Percentiles rank a stretch among this genome's conserved stretches.
Conservation (phyloP, 805 yeast species). For the Nakazawaea wyomingensis region DNA sequence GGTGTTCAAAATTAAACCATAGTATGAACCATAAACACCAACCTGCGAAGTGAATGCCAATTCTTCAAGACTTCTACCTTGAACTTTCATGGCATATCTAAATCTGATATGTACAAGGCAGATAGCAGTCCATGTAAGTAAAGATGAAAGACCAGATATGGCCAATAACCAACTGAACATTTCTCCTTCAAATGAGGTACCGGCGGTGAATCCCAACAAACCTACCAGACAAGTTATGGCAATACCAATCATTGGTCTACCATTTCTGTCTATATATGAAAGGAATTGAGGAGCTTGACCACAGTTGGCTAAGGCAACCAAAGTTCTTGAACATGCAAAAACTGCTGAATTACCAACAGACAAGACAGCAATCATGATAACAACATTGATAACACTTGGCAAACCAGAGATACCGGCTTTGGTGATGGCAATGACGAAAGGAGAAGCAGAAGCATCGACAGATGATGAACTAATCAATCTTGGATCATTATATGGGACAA, state of each 20-base stretch:
- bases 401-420: slow-evolving; percentile 58
- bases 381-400: slow-evolving; percentile 72
- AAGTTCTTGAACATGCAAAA: slow-evolving; percentile 67
- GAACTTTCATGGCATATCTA: slow-evolving; percentile 58
- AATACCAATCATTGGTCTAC: slow-evolving; percentile 75
- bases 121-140: slow-evolving; percentile 76
- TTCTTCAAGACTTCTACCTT: slow-evolving; percentile 68
- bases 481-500: slow-evolving; percentile 53
- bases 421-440: slow-evolving; percentile 68
- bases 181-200: slow-evolving; percentile 47
- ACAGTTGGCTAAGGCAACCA: slow-evolving; percentile 64
- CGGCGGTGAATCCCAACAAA: slow-evolving; percentile 57
- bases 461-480: slow-evolving; percentile 45
- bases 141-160: slow-evolving; percentile 71
- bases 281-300: slow-evolving; percentile 60
- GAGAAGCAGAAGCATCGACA: slow-evolving; percentile 58
- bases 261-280: slow-evolving; percentile 68
- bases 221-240: slow-evolving; percentile 48
- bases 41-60: slow-evolving; percentile 60
- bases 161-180: slow-evolving; percentile 76
- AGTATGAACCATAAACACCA: slow-evolving; percentile 64
- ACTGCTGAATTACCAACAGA: slow-evolving; percentile 77
- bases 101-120: slow-evolving; percentile 65
- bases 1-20: slow-evolving; percentile 53
- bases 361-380: slow-evolving; percentile 64